Evolutionary conservation across 2,329 filamentous ascomycete species (phyloP).

Genomic region (Chrysoporthe austroafricana): DNA sequence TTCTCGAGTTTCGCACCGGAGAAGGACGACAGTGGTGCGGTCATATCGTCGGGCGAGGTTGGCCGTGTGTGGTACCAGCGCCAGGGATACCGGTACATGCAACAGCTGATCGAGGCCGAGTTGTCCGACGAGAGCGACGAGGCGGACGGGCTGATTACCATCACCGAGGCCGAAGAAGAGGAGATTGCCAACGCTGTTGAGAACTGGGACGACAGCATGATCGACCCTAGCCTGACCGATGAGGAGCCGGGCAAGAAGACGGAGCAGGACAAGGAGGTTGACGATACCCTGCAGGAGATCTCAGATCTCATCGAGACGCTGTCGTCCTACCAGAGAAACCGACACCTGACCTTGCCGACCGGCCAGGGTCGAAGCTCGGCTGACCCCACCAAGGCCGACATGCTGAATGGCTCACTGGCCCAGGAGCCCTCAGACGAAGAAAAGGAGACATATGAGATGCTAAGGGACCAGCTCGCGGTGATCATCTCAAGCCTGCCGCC

Average conservation of each 20-base stretch:
- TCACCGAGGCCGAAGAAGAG: constrained; percentile 53
- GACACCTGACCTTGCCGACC: constrained; percentile 70
- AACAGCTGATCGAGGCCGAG: constrained; percentile 63
- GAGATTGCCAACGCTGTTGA: constrained; percentile 59
- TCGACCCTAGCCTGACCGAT: constrained; percentile 60
- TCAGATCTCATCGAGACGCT: constrained; percentile 78
- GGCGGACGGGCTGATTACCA: constrained; percentile 37
- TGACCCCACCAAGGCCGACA: constrained; percentile 68
- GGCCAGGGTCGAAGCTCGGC: constrained; percentile 64
- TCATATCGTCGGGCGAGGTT: constrained; percentile 69
- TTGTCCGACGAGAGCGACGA: constrained; percentile 41
- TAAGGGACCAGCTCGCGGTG: constrained; percentile 75
- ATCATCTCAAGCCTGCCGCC: constrained; percentile 79
- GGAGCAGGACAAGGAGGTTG: constrained; percentile 62
- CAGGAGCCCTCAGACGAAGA: constrained; percentile 67
- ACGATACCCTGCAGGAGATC: constrained; percentile 74
- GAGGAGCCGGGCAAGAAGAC: constrained; percentile 56
- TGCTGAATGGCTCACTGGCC: constrained; percentile 67
- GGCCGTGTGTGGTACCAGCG: constrained; percentile 79
- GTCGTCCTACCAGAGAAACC: constrained; percentile 78
- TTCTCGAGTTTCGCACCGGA: constrained; percentile 82
- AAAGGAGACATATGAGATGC: constrained; percentile 66
- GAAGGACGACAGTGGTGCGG: constrained; percentile 72
- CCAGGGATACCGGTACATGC: constrained; percentile 66
- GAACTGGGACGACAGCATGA: constrained; percentile 59